A percentile compares a stretch with the other conserved stretches of the same genome.
Conservation (phyloP, 2,329 filamentous ascomycete species). For the Talaromyces sp. region DNA sequence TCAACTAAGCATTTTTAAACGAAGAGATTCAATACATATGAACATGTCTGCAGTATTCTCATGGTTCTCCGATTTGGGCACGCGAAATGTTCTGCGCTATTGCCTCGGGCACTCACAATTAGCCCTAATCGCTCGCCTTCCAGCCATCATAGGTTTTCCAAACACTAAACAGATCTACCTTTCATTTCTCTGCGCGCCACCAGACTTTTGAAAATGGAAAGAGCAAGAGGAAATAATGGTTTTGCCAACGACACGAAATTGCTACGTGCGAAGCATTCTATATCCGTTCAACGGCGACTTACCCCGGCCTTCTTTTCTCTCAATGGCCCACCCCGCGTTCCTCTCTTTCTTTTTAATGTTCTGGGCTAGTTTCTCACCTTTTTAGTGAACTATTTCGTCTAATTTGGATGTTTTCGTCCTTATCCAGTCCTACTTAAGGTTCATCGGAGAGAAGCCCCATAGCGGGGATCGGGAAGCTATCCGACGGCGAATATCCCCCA, state of each 20-base stretch:
- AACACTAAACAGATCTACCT: not conserved
- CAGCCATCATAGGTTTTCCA: not conserved
- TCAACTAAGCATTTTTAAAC: too few species aligned
- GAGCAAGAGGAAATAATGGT: not conserved
- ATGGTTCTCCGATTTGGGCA: too few species aligned
- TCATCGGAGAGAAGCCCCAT: not conserved
- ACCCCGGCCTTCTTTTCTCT: not conserved
- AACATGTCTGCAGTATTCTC: too few species aligned
- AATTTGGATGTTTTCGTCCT: not conserved
- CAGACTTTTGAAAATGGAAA: not conserved
- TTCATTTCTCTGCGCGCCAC: not conserved
- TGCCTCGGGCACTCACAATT: not conserved
- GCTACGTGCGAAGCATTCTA: too few species aligned
- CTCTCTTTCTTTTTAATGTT: not conserved
- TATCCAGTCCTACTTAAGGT: not conserved
- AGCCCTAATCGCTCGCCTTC: not conserved
- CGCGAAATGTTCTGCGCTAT: not conserved
- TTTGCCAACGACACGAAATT: not conserved
- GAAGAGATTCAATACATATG: not conserved
- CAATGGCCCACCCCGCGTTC: not conserved
- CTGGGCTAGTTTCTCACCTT: not conserved
- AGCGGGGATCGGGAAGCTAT: not conserved
- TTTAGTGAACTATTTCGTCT: not conserved
- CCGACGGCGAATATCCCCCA: not conserved
- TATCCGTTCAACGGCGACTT: not conserved